Evolutionary conservation across 495 filamentous ascomycete genomes (phyloP).

Genomic region (Achaetomiella virescens): DNA sequence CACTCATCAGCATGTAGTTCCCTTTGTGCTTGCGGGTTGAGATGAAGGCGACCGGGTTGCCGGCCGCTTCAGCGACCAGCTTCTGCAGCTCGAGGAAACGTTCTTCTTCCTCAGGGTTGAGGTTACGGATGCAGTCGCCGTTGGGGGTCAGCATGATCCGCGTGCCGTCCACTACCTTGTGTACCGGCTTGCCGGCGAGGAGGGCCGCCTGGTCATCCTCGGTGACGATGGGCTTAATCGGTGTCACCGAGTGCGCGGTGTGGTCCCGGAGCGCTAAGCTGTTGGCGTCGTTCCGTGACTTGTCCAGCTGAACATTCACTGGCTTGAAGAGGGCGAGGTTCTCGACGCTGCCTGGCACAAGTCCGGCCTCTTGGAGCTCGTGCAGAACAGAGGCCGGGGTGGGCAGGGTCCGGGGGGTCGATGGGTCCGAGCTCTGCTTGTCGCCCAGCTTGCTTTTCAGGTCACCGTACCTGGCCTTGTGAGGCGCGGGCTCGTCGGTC

Average conservation of each 20-base stretch:
- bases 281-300: slow-evolving; percentile 16
- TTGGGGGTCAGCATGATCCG: slow-evolving; percentile 69
- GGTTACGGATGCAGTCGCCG: slow-evolving; percentile 68
- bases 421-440: slow-evolving; percentile 3
- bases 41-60: slow-evolving; percentile 43
- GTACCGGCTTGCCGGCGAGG: slow-evolving; percentile 43
- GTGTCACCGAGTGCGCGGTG: slow-evolving; percentile 19
- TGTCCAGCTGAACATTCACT: slow-evolving; percentile 14
- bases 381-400: slow-evolving; percentile 32
- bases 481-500: slow-evolving; percentile 22
- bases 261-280: slow-evolving; percentile 5
- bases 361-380: slow-evolving; percentile 25
- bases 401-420: slow-evolving; percentile 23
- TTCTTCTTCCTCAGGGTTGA: slow-evolving; percentile 69
- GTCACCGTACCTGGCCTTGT: slow-evolving; percentile 8
- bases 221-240: slow-evolving; percentile 44
- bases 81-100: slow-evolving; percentile 70
- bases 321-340: slow-evolving; percentile 34
- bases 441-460: slow-evolving; percentile 13
- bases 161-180: slow-evolving; percentile 43
- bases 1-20: slow-evolving; percentile 50
- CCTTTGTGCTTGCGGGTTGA: slow-evolving; percentile 38
- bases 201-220: slow-evolving; percentile 46
- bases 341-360: slow-evolving; percentile 21
- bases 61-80: slow-evolving; percentile 40